Conservation (phyloP, 2,329 filamentous ascomycete genomes). For the Akanthomyces uredinophilus region DNA sequence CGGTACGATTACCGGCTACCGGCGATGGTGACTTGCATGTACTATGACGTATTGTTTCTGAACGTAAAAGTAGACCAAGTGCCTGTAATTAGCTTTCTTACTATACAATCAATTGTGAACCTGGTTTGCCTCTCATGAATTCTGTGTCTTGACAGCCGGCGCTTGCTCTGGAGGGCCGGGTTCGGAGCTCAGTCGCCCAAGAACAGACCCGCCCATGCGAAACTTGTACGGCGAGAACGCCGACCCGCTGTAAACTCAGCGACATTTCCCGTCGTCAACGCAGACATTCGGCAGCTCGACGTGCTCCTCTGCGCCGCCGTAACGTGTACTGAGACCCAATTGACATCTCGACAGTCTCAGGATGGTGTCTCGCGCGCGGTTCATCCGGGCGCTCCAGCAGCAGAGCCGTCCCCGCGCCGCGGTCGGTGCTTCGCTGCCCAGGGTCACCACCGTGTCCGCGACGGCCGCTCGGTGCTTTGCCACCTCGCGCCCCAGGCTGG, state of each 20-base stretch:
- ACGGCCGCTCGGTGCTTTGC: constrained; percentile 22
- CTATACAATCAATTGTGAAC: neutral
- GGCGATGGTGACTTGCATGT: neutral
- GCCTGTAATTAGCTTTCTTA: no score
- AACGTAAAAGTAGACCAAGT: neutral
- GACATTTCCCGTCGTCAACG: neutral
- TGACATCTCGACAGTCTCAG: neutral
- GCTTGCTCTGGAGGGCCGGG: neutral
- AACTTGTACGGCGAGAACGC: neutral
- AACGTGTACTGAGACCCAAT: neutral
- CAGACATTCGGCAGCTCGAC: neutral
- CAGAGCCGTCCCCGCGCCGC: constrained; percentile 7
- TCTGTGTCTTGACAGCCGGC: neutral
- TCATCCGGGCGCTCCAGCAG: constrained; percentile 18
- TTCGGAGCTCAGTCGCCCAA: neutral
- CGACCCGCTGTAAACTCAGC: constrained; percentile 5
- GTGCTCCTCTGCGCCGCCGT: neutral
- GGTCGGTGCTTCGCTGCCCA: neutral
- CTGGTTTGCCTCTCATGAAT: neutral
- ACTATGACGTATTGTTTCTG: neutral
- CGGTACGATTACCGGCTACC: neutral
- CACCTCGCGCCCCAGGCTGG: constrained; percentile 26
- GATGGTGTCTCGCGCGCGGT: constrained; percentile 20
- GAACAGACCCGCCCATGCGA: neutral
- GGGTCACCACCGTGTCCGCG: neutral